Conservation (phyloP, 2,329 filamentous ascomycete species). For the Colletotrichum sp. region DNA sequence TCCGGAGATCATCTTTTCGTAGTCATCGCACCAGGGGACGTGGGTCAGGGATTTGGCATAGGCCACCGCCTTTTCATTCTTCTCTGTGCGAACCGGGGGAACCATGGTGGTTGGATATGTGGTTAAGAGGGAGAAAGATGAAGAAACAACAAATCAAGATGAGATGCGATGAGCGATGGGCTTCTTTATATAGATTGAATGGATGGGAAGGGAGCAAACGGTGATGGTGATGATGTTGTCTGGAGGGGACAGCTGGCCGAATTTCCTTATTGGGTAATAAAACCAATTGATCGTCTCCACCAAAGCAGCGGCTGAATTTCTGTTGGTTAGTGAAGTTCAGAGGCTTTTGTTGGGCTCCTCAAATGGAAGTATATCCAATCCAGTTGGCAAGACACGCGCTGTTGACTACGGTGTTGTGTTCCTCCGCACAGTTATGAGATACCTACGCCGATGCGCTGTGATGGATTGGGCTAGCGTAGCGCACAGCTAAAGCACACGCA, state of each 20-base stretch:
- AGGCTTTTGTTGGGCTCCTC: background rate
- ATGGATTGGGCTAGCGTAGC: background rate
- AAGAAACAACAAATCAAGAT: background rate
- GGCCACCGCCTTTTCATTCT: slow-evolving; percentile 46
- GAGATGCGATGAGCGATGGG: background rate
- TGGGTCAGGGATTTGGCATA: slow-evolving; percentile 53
- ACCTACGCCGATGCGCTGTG: background rate
- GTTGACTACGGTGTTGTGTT: background rate
- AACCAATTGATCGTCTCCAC: background rate
- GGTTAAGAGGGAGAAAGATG: fast-evolving
- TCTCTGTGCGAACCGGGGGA: background rate
- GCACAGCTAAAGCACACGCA: background rate
- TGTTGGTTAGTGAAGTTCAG: background rate
- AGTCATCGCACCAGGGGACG: slow-evolving; percentile 64
- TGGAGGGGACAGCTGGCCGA: background rate
- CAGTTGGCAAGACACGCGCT: background rate
- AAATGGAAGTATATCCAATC: background rate
- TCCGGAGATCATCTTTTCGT: slow-evolving; percentile 69
- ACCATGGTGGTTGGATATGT: background rate
- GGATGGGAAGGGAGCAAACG: background rate
- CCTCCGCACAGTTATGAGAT: background rate
- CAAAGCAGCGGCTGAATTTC: background rate
- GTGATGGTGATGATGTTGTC: background rate
- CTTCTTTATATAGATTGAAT: background rate
- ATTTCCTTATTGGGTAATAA: background rate